phyloP scores from a whole-genome alignment of 2,329 filamentous ascomycete genomes.

The Fusarium sp. region DNA sequence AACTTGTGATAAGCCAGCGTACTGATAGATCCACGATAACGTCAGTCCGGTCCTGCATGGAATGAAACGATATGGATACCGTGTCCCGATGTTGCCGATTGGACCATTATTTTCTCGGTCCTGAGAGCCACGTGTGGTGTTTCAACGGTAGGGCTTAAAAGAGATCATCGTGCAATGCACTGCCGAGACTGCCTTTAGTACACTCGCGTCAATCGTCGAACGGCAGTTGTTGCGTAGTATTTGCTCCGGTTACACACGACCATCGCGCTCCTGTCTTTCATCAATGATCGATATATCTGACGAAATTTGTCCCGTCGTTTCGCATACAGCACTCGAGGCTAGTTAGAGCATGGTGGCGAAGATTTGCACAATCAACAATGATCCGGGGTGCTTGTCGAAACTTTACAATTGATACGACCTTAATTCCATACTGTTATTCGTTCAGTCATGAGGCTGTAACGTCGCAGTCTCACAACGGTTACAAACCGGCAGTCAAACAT shows the following conservation, averaged over 20 bases:
- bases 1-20: neutral
- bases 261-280: neutral
- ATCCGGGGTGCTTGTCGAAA: neutral
- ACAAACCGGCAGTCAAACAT: constrained; percentile 14
- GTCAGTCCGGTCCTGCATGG: neutral
- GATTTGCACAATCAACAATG: neutral
- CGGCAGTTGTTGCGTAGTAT: neutral
- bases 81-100: constrained; percentile 9
- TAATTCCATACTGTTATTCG: neutral
- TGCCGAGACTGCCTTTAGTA: neutral
- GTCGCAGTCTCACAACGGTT: neutral
- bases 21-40: neutral
- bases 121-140: neutral
- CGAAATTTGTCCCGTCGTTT: neutral
- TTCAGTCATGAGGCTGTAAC: constrained; percentile 3
- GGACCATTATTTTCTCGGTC: neutral
- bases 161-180: neutral
- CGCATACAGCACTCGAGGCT: neutral
- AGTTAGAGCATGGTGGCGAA: neutral
- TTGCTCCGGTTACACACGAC: neutral
- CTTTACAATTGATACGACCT: neutral
- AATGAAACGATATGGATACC: neutral
- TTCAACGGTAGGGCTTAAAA: constrained; percentile 15
- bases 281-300: neutral
- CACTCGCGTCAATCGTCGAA: neutral